Conservation (phyloP, 1,139 yeast genomes). For the Yamadazyma taylorii region DNA sequence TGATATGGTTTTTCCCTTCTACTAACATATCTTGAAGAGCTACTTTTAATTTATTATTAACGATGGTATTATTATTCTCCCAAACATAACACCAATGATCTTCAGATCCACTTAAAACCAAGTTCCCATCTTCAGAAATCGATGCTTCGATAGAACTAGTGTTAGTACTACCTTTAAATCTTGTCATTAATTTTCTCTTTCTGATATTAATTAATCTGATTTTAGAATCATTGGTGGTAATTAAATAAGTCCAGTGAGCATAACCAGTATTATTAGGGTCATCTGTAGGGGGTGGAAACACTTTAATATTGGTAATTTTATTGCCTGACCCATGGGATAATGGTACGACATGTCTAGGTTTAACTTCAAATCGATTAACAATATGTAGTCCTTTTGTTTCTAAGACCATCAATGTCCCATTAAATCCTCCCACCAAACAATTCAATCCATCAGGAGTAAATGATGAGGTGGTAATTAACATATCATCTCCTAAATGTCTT, state of each 20-base stretch:
- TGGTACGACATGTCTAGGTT: conserved; percentile 27
- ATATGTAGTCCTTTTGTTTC: conserved; percentile 66
- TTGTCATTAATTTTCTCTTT: conserved; percentile 58
- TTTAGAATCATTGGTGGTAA: conserved; percentile 81
- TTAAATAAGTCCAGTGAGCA: conserved; percentile 40
- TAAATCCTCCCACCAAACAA: conserved; percentile 77
- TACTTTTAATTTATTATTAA: conserved; percentile 37
- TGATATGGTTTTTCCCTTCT: conserved; percentile 38
- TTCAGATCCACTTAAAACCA: conserved; percentile 61
- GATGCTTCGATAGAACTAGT: conserved; percentile 70
- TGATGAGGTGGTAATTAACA: conserved; percentile 66
- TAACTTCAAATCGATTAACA: conserved; percentile 54
- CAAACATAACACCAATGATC: conserved; percentile 75
- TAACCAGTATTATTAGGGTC: conserved; percentile 7
- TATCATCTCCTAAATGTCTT: conserved; percentile 49
- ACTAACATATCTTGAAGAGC: conserved; percentile 35
- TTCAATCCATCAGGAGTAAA: conserved; percentile 70
- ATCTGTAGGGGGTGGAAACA: conserved; percentile 23
- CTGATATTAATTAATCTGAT: conserved; percentile 63
- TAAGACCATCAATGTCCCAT: conserved; percentile 64
- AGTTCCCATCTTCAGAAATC: conserved; percentile 53
- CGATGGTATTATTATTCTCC: conserved; percentile 48
- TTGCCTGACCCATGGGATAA: conserved; percentile 31
- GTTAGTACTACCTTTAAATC: conserved; percentile 74
- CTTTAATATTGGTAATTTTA: conserved; percentile 43